Base-by-base conservation (phyloP, 768 basidiomycete species). In the Holtermanniella nyarrowii region DNA sequence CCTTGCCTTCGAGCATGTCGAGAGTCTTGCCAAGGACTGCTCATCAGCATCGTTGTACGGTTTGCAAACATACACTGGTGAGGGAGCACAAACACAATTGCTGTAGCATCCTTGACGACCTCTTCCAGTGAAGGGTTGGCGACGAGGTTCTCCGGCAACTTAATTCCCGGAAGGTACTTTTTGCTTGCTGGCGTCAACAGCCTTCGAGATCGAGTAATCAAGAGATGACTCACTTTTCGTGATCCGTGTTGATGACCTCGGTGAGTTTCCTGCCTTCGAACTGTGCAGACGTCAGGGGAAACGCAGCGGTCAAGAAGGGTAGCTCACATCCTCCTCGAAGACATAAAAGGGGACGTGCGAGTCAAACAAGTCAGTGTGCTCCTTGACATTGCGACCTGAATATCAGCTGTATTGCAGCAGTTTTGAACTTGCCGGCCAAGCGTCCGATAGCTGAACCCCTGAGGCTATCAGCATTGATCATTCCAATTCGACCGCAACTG, bases 41-140 rank as follows among this genome's bases (percentile, higher is more conserved):
- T 31, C 27, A 0, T 10, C 5, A 46, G 42, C 21, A 49, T n/a
- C n/a, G n/a, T n/a, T n/a, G 51, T 3, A 27, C 20, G 10, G 49
- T 3, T 24, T 44, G 20, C 2, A 21, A 41, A n/a, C 31, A 50
- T 24, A 67, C 68, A 71, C 60, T 76, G 75, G 55, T 77, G 76
- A n/a, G 76, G 76, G 49, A 74, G 60, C 37, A 77, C 76, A 44
- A 77, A 75, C 41, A 77, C 68, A 45, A 77, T 52, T 0, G 72
- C 74, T 11, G 75, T 76, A 10, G 74, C 75, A 21, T 64, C 75
- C 49, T 74, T 65, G 52, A 75, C 61, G 2, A 73, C 69, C 50
- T 76, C 69, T 18, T 58, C 49, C 1, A 77, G 44, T 54, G 76
- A 72, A 3, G 75, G 71, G 13, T 74, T 62, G 41, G 76, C 76